Percentiles rank a stretch among this genome's conserved stretches.
These are phyloP conservation scores for Trichoderma sp. DNA, from an alignment of 2,329 filamentous ascomycete genomes.

Conservation along the genomic window DNA sequence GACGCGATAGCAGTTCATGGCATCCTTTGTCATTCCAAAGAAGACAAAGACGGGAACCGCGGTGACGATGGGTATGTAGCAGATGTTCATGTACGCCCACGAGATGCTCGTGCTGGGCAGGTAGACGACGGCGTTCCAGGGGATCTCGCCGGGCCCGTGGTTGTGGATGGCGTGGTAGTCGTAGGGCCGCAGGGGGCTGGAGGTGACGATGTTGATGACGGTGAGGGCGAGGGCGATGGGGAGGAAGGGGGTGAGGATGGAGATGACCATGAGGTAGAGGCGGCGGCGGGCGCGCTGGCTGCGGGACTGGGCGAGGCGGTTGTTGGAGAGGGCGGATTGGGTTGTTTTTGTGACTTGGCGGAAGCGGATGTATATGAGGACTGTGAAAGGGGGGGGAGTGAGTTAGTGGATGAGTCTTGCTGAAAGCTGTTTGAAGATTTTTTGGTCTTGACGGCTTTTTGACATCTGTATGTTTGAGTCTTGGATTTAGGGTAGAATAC, in stretches of 20 bases:
- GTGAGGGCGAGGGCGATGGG: constrained; percentile 50
- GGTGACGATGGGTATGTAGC: constrained; percentile 54
- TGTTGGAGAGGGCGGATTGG: constrained; percentile 44
- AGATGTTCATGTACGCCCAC: constrained; percentile 48
- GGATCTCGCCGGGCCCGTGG: constrained; percentile 36
- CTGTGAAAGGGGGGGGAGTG: constrained; percentile 35
- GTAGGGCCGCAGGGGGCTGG: constrained; percentile 41
- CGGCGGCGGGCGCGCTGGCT: constrained; percentile 53
- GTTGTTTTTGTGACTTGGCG: constrained; percentile 49
- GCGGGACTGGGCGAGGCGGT: constrained; percentile 46
- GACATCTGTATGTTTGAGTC: not conserved
- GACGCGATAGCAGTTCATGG: constrained; percentile 52
- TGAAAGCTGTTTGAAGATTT: not conserved
- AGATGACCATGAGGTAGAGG: constrained; percentile 58
- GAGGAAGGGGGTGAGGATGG: constrained; percentile 55
- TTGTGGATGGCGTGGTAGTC: constrained; percentile 49
- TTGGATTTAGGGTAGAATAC: constrained; percentile 33
- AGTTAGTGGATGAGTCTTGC: not conserved
- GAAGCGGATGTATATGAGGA: constrained; percentile 53
- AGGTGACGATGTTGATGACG: constrained; percentile 45
- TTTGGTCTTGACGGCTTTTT: not conserved
- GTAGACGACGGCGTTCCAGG: constrained; percentile 54
- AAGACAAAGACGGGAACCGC: constrained; percentile 54
- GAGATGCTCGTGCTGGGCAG: constrained; percentile 46
- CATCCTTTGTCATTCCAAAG: constrained; percentile 60